Base-by-base conservation (phyloP, 441 rosid species). In the Erysimum pusillum region DNA sequence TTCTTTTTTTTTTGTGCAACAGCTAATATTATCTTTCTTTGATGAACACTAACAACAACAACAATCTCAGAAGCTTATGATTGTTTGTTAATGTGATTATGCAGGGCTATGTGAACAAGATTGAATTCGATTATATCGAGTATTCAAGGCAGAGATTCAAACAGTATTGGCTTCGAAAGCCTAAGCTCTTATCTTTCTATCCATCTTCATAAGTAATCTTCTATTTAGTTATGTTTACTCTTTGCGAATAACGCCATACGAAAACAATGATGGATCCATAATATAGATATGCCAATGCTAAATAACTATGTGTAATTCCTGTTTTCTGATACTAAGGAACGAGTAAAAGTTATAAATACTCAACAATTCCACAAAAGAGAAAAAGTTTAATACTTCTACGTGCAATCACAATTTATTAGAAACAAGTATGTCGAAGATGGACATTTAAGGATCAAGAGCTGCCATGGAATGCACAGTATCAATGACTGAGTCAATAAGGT, bases 81-180 rank as follows among this genome's bases (percentile, higher is more conserved):
- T 28, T 59, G 44, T 51, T 41, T 49, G 35, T 44, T 7, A 10
- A 45, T 75, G 73, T 76, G 76, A 34, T 2, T 46, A 15, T 71
- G 80, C 93, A 94, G 98, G 88, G 83, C 4, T 73, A 91, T 58
- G 93, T 90, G 38, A 91, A 86, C 85, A 87, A 84, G 66, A 86
- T 94, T 41, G 97, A 93, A n/a, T 95, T 95, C 6, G 80, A 96
- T 66, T 91, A 87, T 81, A 72, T 46, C 70, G 96, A 87, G 79
- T 96, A 96, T 65, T 94, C 97, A 0, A 87, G 89, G 85, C 98
- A 96, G 85, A 90, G 97, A 73, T 87, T 93, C 74, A 78, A 69
- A 77, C 98, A 90, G 80, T 96, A 91, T 64, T 81, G 96, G 97
- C 64, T 82, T 63, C 86, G 85, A 70, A 96, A 88, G 85, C 79